Base-by-base conservation (phyloP, 805 yeast genomes). In the Candida andamanensis region DNA sequence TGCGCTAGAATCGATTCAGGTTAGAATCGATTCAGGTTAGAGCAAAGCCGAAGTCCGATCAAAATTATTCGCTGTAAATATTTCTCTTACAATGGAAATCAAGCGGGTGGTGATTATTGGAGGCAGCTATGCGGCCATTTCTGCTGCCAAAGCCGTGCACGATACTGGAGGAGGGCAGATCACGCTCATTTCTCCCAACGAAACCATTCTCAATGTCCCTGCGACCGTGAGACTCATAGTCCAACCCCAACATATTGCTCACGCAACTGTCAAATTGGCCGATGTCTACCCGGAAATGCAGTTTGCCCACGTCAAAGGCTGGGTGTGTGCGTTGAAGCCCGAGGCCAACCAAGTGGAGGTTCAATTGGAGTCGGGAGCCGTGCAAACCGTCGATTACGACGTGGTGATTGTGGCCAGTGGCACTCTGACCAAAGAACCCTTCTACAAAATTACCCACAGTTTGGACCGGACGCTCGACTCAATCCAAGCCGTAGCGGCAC, bases 401-500 rank as follows among this genome's bases (percentile, higher is more conserved):
- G 44, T 48, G 33, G 48, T 64, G 40, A 46, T 60, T 12, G 40
- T 64, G 19, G 68, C 69, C 6, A 41, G 60, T 4, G 71, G 69
- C 2, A 24, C 60, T 6, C 35, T 44, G 12, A 26, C 53, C 5
- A 35, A 32, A 3, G 32, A 36, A 17, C 41, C 50, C 7, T 52
- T 52, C 2, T 54, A 53, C 42, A 60, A 58, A 39, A 44, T 54
- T 32, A 45, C 46, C 30, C 45, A 44, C 6, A 35, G 41, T 22
- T 41, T 24, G 35, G 38, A 36, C 18, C 26, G 21, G 27, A 39
- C 12, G 33, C 51, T 6, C 45, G 46, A 4, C 19, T 56, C 17
- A 26, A 44, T 31, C 29, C 40, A 17, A n/a, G 18, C 11, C 1
- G 39, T 55, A 14, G 24, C 39, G 19, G 16, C 30, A 8, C 24